Conservation (phyloP, 345 rosid genomes). For the Erodium maritimum region DNA sequence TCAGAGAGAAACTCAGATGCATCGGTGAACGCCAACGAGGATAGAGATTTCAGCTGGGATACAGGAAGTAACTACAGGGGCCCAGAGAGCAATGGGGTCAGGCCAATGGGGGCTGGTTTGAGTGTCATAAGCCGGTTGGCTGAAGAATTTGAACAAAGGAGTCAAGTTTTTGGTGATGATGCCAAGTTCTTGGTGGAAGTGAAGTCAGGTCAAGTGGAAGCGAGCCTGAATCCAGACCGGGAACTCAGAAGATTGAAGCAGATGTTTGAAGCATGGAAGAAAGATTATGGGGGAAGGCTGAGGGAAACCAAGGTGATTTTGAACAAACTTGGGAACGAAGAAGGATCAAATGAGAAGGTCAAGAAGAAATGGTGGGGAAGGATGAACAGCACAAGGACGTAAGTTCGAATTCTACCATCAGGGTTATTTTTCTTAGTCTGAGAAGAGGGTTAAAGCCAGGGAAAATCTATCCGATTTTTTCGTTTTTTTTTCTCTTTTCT, state of each 20-base stretch:
- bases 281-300: slow-evolving; percentile 71
- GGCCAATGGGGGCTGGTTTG: slow-evolving; percentile 79
- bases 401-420: no score
- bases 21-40: slow-evolving; percentile 73
- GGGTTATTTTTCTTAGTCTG: no score
- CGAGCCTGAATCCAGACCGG: slow-evolving; percentile 78
- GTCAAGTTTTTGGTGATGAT: slow-evolving; percentile 89
- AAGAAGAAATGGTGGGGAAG: slow-evolving; percentile 99
- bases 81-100: slow-evolving; percentile 55
- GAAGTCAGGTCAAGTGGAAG: slow-evolving; percentile 90
- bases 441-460: background rate
- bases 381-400: slow-evolving; percentile 68
- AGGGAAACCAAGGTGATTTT: slow-evolving; percentile 77
- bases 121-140: slow-evolving; percentile 80
- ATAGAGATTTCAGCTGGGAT: slow-evolving; percentile 55
- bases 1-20: slow-evolving; percentile 85
- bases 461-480: no score
- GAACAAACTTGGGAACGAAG: slow-evolving; percentile 78
- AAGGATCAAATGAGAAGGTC: slow-evolving; percentile 50
- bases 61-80: slow-evolving; percentile 44
- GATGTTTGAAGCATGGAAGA: slow-evolving; percentile 97
- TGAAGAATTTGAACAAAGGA: slow-evolving; percentile 94
- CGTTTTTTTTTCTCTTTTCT: no score
- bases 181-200: slow-evolving; percentile 96
- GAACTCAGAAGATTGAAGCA: slow-evolving; percentile 85